These are phyloP conservation scores for Auxenochlorella pyrenoidosa DNA, from an alignment of 139 green algal species.

Conservation along the genomic window DNA sequence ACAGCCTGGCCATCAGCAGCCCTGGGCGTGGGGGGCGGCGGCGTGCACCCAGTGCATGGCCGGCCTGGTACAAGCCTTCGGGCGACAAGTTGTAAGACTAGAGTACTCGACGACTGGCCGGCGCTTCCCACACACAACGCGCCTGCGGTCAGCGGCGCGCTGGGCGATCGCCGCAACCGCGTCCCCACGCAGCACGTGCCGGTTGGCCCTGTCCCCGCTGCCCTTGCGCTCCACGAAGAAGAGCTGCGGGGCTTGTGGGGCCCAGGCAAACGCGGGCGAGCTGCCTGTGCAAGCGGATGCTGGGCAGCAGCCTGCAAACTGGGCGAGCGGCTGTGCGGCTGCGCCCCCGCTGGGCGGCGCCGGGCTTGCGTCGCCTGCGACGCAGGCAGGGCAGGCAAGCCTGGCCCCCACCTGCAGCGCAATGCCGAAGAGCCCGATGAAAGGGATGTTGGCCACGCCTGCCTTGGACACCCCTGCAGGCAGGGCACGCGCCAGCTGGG, in stretches of 20 bases:
- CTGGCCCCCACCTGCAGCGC: constrained; percentile 38
- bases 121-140: no score
- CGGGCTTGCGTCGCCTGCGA: no score
- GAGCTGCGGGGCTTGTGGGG: constrained; percentile 42
- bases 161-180: constrained; percentile 30
- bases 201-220: constrained; percentile 42
- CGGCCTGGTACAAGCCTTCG: no score
- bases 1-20: no score
- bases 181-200: constrained; percentile 23
- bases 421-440: constrained; percentile 48
- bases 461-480: constrained; percentile 48
- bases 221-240: constrained; percentile 58
- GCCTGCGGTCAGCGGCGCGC: constrained; percentile 47
- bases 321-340: background rate
- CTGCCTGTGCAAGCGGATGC: background rate
- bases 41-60: no score
- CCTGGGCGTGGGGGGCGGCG: no score
- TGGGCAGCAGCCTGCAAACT: background rate
- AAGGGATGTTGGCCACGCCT: constrained; percentile 52
- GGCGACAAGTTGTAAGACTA: background rate
- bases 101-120: no score
- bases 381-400: no score
- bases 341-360: no score
- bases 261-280: background rate
- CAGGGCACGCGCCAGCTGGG: background rate